Evolutionary conservation across 768 basidiomycete species (phyloP), one percentile per base, ranked within the genome.

Genomic region (Suillus subaureus): DNA sequence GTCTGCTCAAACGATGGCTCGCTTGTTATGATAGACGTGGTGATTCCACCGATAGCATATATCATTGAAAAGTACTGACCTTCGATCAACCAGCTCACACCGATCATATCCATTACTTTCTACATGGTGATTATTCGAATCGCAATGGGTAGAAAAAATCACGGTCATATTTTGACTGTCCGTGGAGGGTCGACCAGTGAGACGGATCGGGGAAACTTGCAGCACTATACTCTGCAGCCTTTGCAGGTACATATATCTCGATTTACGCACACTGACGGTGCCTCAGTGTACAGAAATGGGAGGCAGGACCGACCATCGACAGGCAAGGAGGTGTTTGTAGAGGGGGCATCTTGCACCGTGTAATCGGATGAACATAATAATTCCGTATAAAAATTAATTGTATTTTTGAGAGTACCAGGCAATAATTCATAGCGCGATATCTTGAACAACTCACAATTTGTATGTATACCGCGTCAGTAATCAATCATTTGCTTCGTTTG

Each of bases 11-110:
- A 72, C 23, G 77, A 79, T 26, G 70, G 71, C 6, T 75, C 78
- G 55, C 79, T 77, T 43, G 71, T 81, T 37, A 57, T 80, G 0
- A 67, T 82, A 28, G 75, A 79, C 68, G 73, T 77, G 70, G 80
- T 80, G 16, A 71, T 73, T 61, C 18, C 43, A 21, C 55, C 31
- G n/a, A 54, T 33, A 23, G 42, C 47, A 7, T 45, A 45, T 31
- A 35, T 31, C 15, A 62, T 45, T 2, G 9, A 61, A 33, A n/a
- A 21, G 3, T 31, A 51, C 40, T 52, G 2, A 42, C 28, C 16
- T 11, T 18, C 42, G 18, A 42, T 6, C 26, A 9, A 13, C 3
- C 31, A 65, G 64, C 39, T 65, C 31, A 65, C 23, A 12, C 45
- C 64, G 1, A 52, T 65, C 42, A 65, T 65, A 12, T 65, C 64